Evolutionary conservation across 208 protist genomes (phyloP).

Genomic region (Wallacemonas sp.): DNA sequence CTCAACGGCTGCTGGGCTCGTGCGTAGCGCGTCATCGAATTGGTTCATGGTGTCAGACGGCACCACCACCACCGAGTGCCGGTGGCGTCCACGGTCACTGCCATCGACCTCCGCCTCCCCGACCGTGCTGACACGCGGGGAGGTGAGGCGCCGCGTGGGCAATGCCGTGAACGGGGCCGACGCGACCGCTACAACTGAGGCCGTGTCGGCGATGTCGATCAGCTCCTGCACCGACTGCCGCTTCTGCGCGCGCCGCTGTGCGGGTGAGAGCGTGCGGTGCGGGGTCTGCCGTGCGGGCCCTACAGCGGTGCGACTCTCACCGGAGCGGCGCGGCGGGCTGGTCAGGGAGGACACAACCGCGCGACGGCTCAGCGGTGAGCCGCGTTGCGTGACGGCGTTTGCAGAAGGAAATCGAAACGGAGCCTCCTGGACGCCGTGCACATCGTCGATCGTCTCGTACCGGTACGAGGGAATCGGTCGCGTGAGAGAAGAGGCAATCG

Average conservation of each 20-base stretch:
- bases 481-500: slow-evolving; percentile 1
- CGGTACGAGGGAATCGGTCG: not conserved
- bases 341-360: too few relatives aligned
- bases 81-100: not conserved
- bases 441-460: not conserved
- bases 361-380: too few relatives aligned
- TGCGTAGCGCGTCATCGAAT: not conserved
- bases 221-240: not conserved
- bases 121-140: not conserved
- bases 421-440: too few relatives aligned
- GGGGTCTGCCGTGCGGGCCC: not conserved
- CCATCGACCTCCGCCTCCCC: not conserved
- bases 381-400: not conserved
- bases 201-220: not conserved
- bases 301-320: too few relatives aligned
- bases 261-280: not conserved
- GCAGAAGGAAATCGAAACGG: not conserved
- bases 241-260: not conserved
- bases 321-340: too few relatives aligned
- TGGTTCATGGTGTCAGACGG: not conserved
- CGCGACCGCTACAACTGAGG: not conserved
- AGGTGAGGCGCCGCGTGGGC: too few relatives aligned
- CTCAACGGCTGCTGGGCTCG: not conserved
- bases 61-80: slow-evolving; percentile 4
- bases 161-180: not conserved